A percentile compares a stretch with the other conserved stretches of the same genome.
Evolutionary conservation across 164 flowering plant species (phyloP).

Genomic region (Pachysandra terminalis): DNA sequence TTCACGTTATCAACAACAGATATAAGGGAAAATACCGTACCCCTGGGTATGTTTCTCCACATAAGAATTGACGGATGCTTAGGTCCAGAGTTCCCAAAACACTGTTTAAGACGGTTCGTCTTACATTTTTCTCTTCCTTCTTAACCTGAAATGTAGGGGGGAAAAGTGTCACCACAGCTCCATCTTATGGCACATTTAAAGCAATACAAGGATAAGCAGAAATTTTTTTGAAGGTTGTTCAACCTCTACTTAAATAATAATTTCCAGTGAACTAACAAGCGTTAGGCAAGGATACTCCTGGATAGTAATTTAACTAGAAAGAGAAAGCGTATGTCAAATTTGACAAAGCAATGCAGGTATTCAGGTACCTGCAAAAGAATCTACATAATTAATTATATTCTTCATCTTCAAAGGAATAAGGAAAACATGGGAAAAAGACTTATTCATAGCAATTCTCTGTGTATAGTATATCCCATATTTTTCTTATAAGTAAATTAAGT

Average conservation of each 20-base stretch:
- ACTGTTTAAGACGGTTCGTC: conserved; percentile 57
- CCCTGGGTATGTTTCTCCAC: conserved; percentile 70
- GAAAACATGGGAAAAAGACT: not conserved
- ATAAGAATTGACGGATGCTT: conserved; percentile 52
- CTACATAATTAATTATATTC: not conserved
- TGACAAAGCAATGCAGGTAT: not conserved
- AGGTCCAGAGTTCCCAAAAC: conserved; percentile 64
- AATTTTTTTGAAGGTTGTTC: not conserved
- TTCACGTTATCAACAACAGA: not conserved
- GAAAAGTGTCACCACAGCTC: not conserved
- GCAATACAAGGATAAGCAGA: not conserved
- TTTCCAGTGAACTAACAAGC: not conserved
- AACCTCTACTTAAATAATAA: not conserved
- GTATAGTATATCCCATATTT: too few species aligned
- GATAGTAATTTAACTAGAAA: too few species aligned
- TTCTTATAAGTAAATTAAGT: not conserved
- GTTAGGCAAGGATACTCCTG: too few species aligned
- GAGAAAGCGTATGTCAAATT: not conserved
- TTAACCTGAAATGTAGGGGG: conserved; percentile 37
- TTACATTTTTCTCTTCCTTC: conserved; percentile 51
- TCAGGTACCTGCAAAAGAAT: not conserved
- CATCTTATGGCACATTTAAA: not conserved
- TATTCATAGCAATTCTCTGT: not conserved
- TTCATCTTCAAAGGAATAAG: not conserved
- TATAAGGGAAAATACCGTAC: conserved; percentile 22